Evolutionary conservation across 768 basidiomycete species (phyloP), one percentile per base, ranked within the genome.

Genomic region (Tulasnella sp.): DNA sequence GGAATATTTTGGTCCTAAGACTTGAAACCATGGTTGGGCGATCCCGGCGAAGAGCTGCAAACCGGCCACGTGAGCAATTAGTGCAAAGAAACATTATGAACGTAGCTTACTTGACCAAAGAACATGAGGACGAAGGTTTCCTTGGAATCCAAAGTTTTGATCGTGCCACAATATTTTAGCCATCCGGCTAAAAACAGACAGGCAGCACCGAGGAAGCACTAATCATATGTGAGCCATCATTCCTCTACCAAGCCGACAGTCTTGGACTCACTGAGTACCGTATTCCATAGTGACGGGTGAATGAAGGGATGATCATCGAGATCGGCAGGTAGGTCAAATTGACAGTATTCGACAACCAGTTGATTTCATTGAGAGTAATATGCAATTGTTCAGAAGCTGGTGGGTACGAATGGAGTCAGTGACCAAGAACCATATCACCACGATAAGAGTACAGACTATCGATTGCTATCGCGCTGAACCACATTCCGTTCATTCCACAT

Each of bases 381-480:
- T 40, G n/a, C 19, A 16, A 35, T 35, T 12, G 12, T 16, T 35
- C 16, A 12, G 12, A 35, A 35, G 34, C 12, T 16, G 22, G 16
- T 4, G 16, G n/a, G 41, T 10, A 16, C n/a, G 24, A 25, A 15
- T 19, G 9, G 3, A 29, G 20, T 33, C n/a, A 8, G 8, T 34
- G 35, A n/a, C 37, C 27, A 41, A 3, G 37, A 32, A 5, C 3
- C 20, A 27, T 54, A 15, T 15, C 9, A 46, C 12, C 45, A 51
- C 12, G 6, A 16, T 13, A 32, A 34, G 35, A 2, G 5, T 10
- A 54, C 70, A 37, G 42, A 86, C 85, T 69, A 58, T 78, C 62
- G 35, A 77, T 78, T 0, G 86, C 69, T 48, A 91, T 88, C 3
- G 87, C 83, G 3, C 86, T 85, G 59, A 89, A 90, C 85, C 85